Base-by-base conservation (phyloP, 2,329 filamentous ascomycete species). In the Fusarium pilosicola region DNA sequence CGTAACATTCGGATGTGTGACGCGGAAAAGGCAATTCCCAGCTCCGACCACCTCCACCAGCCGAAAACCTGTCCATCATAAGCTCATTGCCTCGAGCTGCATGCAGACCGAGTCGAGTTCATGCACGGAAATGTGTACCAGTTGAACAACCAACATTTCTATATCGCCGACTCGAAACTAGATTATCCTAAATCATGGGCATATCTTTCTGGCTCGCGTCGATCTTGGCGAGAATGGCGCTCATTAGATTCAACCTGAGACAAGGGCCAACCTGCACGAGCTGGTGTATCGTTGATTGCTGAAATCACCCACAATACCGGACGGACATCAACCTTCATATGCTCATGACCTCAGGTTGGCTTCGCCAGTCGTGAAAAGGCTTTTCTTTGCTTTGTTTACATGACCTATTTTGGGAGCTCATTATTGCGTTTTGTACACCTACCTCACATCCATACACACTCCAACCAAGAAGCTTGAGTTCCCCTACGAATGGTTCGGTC, bases 191-290 rank as follows among this genome's bases (percentile, higher is more conserved):
- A 38, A 26, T 22, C n/a, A 56, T 24, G 7, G 20, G 18, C 18
- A 36, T 39, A 22, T 44, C 62, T 68, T 62, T 38, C 68, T 65
- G 41, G 60, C 30, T 73, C 55, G 67, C 52, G 64, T 61, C 49
- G 48, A 68, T 61, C 44, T 49, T 49, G 57, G 61, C 54, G 67
- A 60, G 41, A 46, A 54, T 49, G 67, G 59, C 67, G 62, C 68
- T 73, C 60, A 52, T 67, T 62, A 66, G 63, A 71, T 62, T 60
- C 39, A 67, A 61, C 60, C 68, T 75, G 69, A 70, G 71, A 76
- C 73, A 74, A 64, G 30, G 34, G 24, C 67, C 30, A 51, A 39
- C 46, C 56, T 52, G 17, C 39, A 34, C 24, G 32, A 49, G 22
- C 24, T 57, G 32, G 28, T 18, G 36, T 62, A 38, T 44, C 20